These are phyloP conservation scores for Exophiala alcalophila DNA, from an alignment of 2,329 filamentous ascomycete species.

Conservation along the genomic window DNA sequence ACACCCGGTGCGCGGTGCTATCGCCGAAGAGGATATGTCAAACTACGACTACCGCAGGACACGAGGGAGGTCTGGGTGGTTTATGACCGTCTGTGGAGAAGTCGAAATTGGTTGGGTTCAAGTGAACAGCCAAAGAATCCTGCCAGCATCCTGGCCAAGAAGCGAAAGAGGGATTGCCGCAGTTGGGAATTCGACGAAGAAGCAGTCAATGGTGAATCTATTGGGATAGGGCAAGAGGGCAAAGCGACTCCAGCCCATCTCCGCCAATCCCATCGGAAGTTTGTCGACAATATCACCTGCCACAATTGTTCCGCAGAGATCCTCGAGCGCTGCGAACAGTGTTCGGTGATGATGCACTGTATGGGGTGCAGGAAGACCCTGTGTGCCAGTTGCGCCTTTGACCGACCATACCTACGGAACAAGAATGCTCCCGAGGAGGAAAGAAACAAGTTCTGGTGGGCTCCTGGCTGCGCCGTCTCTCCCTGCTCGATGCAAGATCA, in stretches of 20 bases:
- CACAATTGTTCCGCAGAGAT: constrained; percentile 54
- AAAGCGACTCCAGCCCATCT: constrained; percentile 55
- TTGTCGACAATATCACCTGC: constrained; percentile 54
- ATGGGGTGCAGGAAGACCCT: constrained; percentile 59
- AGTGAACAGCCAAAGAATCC: constrained; percentile 25
- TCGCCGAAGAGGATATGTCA: constrained; percentile 56
- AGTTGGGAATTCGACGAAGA: constrained; percentile 55
- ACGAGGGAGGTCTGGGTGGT: constrained; percentile 61
- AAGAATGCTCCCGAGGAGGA: constrained; percentile 32
- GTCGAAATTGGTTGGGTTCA: constrained; percentile 56
- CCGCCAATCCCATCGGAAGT: constrained; percentile 52
- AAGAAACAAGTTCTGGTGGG: constrained; percentile 55
- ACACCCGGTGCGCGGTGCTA: constrained; percentile 57
- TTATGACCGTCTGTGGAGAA: constrained; percentile 59
- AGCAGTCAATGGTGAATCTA: constrained; percentile 54
- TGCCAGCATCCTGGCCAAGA: constrained; percentile 28
- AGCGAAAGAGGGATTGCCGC: constrained; percentile 42
- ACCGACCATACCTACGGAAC: constrained; percentile 49
- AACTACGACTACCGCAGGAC: constrained; percentile 53
- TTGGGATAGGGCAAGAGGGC: constrained; percentile 50
- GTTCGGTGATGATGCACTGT: constrained; percentile 61
- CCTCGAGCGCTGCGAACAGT: constrained; percentile 57
- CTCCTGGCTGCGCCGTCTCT: constrained; percentile 53
- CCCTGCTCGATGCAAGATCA: constrained; percentile 59
- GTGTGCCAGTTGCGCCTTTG: constrained; percentile 59